Conservation (phyloP, 495 filamentous ascomycete genomes). For the Cairneyella variabilis region DNA sequence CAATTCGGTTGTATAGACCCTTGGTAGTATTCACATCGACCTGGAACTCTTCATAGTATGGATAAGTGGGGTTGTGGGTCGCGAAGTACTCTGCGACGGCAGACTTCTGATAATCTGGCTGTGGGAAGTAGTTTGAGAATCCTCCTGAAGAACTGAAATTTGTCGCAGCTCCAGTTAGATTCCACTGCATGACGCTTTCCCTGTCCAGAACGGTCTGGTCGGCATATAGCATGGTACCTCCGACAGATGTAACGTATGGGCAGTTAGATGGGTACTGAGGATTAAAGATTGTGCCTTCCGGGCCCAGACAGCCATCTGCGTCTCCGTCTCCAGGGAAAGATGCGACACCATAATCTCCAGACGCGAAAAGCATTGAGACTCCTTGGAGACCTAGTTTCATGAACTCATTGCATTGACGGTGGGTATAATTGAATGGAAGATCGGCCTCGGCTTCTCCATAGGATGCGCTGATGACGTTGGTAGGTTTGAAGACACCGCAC, state of each 20-base stretch:
- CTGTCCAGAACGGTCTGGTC: constrained; percentile 21
- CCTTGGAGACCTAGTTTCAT: constrained; percentile 41
- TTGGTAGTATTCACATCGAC: constrained; percentile 11
- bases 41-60: constrained; percentile 20
- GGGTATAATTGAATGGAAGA: constrained; percentile 48
- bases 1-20: constrained; percentile 36
- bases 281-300: constrained; percentile 27
- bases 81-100: constrained; percentile 1
- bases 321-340: constrained; percentile 9
- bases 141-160: neutral
- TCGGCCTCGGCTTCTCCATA: constrained; percentile 52
- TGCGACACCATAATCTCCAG: constrained; percentile 37
- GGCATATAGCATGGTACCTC: constrained; percentile 27
- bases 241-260: constrained; percentile 39
- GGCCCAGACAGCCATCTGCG: constrained; percentile 14
- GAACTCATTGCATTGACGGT: constrained; percentile 55
- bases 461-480: constrained; percentile 57
- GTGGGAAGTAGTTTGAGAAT: neutral
- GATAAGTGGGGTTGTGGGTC: constrained; percentile 1
- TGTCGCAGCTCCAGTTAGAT: constrained; percentile 3
- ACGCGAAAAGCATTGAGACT: constrained; percentile 30
- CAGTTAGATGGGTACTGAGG: constrained; percentile 36
- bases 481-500: constrained; percentile 57
- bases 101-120: neutral
- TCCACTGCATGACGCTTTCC: constrained; percentile 22